These are phyloP conservation scores for Boletus smithii DNA, from an alignment of 1,284 basidiomycete species.

Conservation along the genomic window DNA sequence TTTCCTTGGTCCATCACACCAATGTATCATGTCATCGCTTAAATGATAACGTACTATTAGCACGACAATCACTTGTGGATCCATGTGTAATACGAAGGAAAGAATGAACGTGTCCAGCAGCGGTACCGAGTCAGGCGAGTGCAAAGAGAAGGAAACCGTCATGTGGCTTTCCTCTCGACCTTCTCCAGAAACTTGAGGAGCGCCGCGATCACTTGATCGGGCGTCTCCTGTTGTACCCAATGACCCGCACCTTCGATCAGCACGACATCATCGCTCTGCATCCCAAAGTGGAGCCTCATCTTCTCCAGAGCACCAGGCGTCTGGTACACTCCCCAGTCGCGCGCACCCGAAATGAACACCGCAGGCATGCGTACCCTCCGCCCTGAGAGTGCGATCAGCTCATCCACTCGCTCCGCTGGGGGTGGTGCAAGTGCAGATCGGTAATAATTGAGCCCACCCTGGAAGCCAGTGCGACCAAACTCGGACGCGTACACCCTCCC, in stretches of 20 bases:
- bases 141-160: neutral
- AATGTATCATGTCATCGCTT: constrained; percentile 27
- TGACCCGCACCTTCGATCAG: constrained; percentile 57
- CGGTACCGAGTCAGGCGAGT: too few species aligned
- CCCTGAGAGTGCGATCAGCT: constrained; percentile 22
- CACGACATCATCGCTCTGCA: constrained; percentile 44
- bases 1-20: constrained; percentile 17
- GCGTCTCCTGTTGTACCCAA: constrained; percentile 59
- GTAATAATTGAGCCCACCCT: constrained; percentile 59
- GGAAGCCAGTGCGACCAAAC: constrained; percentile 55
- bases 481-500: constrained; percentile 44
- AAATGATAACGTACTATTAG: constrained; percentile 22
- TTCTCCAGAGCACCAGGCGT: constrained; percentile 45
- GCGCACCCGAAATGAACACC: constrained; percentile 51
- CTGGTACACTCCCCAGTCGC: constrained; percentile 62
- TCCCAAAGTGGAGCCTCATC: constrained; percentile 39
- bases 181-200: constrained; percentile 24
- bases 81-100: constrained; percentile 14
- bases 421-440: constrained; percentile 37
- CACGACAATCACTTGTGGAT: constrained; percentile 10
- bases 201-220: constrained; percentile 28
- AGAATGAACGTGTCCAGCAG: too few species aligned
- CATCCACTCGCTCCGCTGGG: constrained; percentile 13
- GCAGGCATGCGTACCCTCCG: constrained; percentile 46
- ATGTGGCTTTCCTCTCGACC: neutral